These are phyloP conservation scores for Prunus mira DNA, from an alignment of 306 rosid species.

Conservation along the genomic window DNA sequence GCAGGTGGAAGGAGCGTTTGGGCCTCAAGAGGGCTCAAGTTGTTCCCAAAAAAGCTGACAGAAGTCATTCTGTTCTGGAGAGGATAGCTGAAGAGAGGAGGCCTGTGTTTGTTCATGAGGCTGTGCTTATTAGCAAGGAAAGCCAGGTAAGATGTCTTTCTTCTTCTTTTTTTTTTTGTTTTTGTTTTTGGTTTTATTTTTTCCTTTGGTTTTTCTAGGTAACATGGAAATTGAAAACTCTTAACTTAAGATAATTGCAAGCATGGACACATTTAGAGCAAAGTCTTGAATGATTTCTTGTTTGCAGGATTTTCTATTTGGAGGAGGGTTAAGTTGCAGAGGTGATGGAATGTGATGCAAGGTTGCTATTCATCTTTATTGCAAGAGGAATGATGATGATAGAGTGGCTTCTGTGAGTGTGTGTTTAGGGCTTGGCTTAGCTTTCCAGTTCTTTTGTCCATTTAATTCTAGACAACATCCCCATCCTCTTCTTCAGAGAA, in stretches of 20 bases:
- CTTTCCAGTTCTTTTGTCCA: slow-evolving; percentile 13
- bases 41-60: slow-evolving; percentile 46
- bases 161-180: not conserved
- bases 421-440: slow-evolving; percentile 29
- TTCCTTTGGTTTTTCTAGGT: not conserved
- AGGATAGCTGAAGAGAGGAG: slow-evolving; percentile 55
- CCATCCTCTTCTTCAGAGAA: slow-evolving; percentile 1
- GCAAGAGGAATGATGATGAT: slow-evolving; percentile 16
- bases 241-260: not conserved
- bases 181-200: not conserved
- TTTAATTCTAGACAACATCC: not conserved
- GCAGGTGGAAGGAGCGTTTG: slow-evolving; percentile 72
- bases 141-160: slow-evolving; percentile 43
- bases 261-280: no score
- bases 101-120: slow-evolving; percentile 44
- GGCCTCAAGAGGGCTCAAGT: slow-evolving; percentile 51
- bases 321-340: slow-evolving; percentile 44
- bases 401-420: not conserved
- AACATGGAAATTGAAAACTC: not conserved
- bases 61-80: slow-evolving; percentile 46
- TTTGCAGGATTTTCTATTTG: slow-evolving; percentile 49
- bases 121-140: slow-evolving; percentile 40
- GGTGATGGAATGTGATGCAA: slow-evolving; percentile 19
- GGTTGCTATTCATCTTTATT: not conserved
- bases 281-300: not conserved